A percentile compares a stretch with the other conserved stretches of the same genome.
These are phyloP conservation scores for Aureobasidium lini DNA, from an alignment of 2,329 filamentous ascomycete species.

Conservation along the genomic window DNA sequence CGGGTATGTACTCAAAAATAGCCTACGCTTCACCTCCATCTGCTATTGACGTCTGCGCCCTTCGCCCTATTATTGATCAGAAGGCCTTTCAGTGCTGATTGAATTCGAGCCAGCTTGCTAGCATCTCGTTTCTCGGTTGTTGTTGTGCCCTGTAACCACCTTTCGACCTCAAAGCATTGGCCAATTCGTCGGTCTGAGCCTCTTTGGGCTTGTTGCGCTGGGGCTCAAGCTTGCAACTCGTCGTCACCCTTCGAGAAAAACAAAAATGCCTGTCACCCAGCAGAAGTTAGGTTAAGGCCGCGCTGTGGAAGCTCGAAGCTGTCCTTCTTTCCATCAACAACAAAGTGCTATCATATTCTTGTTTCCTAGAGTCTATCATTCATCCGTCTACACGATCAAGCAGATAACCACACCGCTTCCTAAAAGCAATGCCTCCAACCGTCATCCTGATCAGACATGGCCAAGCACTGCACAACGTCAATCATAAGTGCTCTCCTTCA, in stretches of 20 bases:
- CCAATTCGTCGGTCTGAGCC: background rate
- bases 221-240: background rate
- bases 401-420: background rate
- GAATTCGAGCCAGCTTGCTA: background rate
- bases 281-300: constrained; percentile 8
- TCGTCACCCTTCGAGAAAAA: constrained; percentile 1
- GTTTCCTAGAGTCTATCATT: background rate
- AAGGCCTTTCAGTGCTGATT: background rate
- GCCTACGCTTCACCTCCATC: background rate
- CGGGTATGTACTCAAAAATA: background rate
- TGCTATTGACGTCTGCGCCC: background rate
- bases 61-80: background rate
- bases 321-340: background rate
- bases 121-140: background rate
- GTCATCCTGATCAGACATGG: constrained; percentile 40
- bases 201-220: background rate
- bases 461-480: constrained; percentile 38
- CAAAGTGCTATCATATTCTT: background rate
- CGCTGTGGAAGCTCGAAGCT: background rate
- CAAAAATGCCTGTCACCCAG: constrained; percentile 1
- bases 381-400: background rate
- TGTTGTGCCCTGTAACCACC: background rate
- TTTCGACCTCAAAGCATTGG: constrained; percentile 1
- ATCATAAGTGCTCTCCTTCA: constrained; percentile 21
- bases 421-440: constrained; percentile 34